These are phyloP conservation scores for Metschnikowia henanensis DNA, from an alignment of 805 yeast species.

Conservation along the genomic window DNA sequence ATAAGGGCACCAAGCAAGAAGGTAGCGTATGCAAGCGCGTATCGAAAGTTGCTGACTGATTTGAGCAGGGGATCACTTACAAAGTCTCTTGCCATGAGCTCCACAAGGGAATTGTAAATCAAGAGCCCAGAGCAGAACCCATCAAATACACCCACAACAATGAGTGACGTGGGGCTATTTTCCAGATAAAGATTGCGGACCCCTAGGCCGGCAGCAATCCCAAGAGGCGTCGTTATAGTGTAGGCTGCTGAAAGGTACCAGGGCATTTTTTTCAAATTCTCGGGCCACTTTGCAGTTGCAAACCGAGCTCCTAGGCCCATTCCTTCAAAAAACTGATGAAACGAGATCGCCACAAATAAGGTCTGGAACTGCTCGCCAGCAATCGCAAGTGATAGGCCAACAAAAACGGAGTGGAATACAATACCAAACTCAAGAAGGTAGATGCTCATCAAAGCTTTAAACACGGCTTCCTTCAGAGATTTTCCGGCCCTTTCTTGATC, in stretches of 20 bases:
- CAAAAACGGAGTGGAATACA: slow-evolving; percentile 34
- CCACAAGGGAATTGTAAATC: slow-evolving; percentile 75
- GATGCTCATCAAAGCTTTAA: slow-evolving; percentile 13
- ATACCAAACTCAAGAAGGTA: slow-evolving; percentile 31
- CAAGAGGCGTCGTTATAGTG: slow-evolving; percentile 62
- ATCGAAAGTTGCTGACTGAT: slow-evolving; percentile 51
- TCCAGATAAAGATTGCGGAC: slow-evolving; percentile 64
- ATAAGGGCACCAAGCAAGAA: slow-evolving; percentile 70
- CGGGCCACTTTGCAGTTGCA: slow-evolving; percentile 29
- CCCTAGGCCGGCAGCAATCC: slow-evolving; percentile 78
- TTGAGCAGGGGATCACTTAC: slow-evolving; percentile 61
- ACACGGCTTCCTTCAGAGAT: slow-evolving; percentile 10
- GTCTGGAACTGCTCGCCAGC: slow-evolving; percentile 31
- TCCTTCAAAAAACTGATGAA: slow-evolving; percentile 37
- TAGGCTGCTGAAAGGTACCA: slow-evolving; percentile 19
- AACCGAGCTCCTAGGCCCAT: slow-evolving; percentile 33
- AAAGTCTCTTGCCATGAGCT: slow-evolving; percentile 78
- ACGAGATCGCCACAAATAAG: slow-evolving; percentile 29
- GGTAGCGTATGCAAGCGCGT: slow-evolving; percentile 50
- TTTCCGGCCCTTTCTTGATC: neutral
- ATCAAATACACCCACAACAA: slow-evolving; percentile 73
- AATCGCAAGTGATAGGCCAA: slow-evolving; percentile 33
- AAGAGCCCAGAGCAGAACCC: slow-evolving; percentile 77
- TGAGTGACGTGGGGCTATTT: slow-evolving; percentile 55
- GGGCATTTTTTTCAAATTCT: slow-evolving; percentile 15